A percentile compares a stretch with the other conserved stretches of the same genome.
Evolutionary conservation across 139 green algal species (phyloP).

Genomic region (Chlorella sp.): DNA sequence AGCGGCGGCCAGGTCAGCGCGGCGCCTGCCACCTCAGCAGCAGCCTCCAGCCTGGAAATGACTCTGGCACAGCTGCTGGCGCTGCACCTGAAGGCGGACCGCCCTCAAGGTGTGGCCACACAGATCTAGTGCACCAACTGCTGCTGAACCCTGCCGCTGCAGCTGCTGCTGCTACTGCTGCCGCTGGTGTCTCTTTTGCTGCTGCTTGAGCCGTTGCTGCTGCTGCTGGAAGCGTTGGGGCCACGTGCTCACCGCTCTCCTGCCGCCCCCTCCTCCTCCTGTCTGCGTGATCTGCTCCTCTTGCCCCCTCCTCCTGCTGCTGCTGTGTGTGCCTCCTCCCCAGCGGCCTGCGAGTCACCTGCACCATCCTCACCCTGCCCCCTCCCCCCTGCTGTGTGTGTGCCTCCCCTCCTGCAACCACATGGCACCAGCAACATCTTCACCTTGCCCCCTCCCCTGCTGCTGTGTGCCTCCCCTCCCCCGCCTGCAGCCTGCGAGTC

Average conservation of each 20-base stretch:
- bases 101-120: not conserved
- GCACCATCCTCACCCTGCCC: no score
- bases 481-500: slow-evolving; percentile 20
- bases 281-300: no score
- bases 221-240: not conserved
- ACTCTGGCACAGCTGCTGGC: slow-evolving; percentile 34
- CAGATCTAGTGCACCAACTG: no score
- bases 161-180: not conserved
- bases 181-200: not conserved
- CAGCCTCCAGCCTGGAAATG: not conserved
- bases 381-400: not conserved
- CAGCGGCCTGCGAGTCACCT: no score
- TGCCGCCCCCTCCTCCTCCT: no score
- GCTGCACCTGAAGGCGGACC: slow-evolving; percentile 4
- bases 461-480: not conserved
- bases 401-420: no score
- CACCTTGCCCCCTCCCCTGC: not conserved
- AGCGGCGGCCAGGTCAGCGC: not conserved
- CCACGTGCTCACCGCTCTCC: no score
- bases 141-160: not conserved
- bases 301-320: no score
- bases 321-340: no score
- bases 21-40: not conserved
- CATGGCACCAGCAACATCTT: not conserved
- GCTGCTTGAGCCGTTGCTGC: not conserved